These are phyloP conservation scores for Tillandsia fasciculata DNA, from an alignment of 176 grass and related monocot genomes.

Conservation along the genomic window DNA sequence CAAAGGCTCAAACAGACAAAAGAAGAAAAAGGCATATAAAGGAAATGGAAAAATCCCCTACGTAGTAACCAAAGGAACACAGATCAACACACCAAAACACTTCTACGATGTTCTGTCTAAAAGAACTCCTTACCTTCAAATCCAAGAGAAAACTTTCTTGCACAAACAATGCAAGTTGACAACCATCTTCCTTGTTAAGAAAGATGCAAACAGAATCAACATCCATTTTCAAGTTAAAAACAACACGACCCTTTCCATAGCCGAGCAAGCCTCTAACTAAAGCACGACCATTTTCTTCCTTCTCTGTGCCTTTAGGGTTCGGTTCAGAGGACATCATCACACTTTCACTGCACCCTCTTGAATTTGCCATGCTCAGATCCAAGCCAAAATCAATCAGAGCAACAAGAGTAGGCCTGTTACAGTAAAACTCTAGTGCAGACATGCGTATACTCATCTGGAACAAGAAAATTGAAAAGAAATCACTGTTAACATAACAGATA, in stretches of 20 bases:
- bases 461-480: slow-evolving; percentile 14
- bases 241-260: slow-evolving; percentile 70
- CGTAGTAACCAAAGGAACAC: too few relatives aligned
- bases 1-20: too few relatives aligned
- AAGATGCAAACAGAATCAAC: slow-evolving; percentile 86
- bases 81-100: not conserved
- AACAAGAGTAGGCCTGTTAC: slow-evolving; percentile 87
- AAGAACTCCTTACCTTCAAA: slow-evolving; percentile 59
- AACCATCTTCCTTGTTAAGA: slow-evolving; percentile 96
- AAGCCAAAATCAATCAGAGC: slow-evolving; percentile 93
- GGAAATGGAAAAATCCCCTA: too few relatives aligned
- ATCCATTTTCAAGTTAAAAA: slow-evolving; percentile 98
- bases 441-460: slow-evolving; percentile 94
- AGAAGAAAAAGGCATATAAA: too few relatives aligned
- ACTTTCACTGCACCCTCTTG: slow-evolving; percentile 30
- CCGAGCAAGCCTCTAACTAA: slow-evolving; percentile 89
- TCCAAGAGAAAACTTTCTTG: slow-evolving; percentile 94
- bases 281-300: slow-evolving; percentile 45
- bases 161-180: slow-evolving; percentile 93
- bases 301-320: slow-evolving; percentile 27
- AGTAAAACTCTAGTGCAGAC: slow-evolving; percentile 85
- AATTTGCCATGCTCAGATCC: slow-evolving; percentile 62
- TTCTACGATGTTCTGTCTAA: slow-evolving; percentile 7
- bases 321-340: slow-evolving; percentile 19
- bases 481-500: not conserved